Evolutionary conservation across 2,329 filamentous ascomycete species (phyloP).

Genomic region (Acrocalymma vagum): DNA sequence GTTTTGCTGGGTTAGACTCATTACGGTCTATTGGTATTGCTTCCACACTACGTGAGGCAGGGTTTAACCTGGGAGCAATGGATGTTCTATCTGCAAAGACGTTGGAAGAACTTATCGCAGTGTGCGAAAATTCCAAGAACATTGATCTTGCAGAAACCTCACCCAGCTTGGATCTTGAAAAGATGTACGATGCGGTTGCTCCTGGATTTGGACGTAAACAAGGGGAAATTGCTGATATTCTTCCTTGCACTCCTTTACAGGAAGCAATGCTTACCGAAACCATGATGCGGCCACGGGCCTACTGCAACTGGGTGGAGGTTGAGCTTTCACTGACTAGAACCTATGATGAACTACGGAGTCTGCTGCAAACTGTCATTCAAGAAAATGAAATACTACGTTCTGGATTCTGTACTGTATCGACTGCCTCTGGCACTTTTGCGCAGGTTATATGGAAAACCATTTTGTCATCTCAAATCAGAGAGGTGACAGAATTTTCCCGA

Average conservation of each 20-base stretch:
- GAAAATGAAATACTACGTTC: slow-evolving; percentile 75
- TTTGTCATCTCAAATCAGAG: slow-evolving; percentile 54
- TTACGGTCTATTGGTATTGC: slow-evolving; percentile 69
- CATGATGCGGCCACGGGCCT: slow-evolving; percentile 64
- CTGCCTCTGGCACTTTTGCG: slow-evolving; percentile 58
- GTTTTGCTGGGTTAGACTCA: slow-evolving; percentile 71
- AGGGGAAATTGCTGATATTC: slow-evolving; percentile 43
- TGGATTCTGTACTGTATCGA: slow-evolving; percentile 67
- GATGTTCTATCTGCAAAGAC: slow-evolving; percentile 68
- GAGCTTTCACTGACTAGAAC: slow-evolving; percentile 54
- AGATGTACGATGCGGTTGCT: too few species aligned
- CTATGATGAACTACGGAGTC: slow-evolving; percentile 50
- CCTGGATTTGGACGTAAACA: slow-evolving; percentile 20
- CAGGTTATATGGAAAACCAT: slow-evolving; percentile 71
- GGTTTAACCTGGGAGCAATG: slow-evolving; percentile 65
- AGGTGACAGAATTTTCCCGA: slow-evolving; percentile 51
- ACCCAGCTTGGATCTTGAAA: not conserved
- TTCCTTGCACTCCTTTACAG: slow-evolving; percentile 77
- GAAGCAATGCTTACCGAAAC: slow-evolving; percentile 84
- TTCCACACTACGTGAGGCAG: slow-evolving; percentile 67
- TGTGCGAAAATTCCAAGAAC: slow-evolving; percentile 20
- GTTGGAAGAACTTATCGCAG: slow-evolving; percentile 39
- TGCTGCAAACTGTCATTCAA: slow-evolving; percentile 28
- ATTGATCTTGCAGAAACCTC: not conserved
- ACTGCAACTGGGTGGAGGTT: slow-evolving; percentile 81